Base-by-base conservation (phyloP, 176 grass and related monocot genomes). In the Eleusine indica region DNA sequence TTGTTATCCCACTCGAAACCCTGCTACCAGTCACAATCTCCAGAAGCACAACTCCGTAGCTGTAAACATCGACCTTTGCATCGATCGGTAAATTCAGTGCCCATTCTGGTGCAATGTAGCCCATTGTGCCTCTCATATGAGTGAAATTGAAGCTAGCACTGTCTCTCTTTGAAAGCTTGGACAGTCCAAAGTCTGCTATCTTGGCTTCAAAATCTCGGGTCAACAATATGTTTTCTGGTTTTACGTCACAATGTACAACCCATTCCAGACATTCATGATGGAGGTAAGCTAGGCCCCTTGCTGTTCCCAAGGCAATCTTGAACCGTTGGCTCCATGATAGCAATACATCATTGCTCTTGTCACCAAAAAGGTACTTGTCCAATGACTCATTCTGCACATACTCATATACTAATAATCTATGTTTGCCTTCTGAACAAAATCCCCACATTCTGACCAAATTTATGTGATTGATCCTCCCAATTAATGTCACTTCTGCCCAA, bases 21-120 rank as follows among this genome's bases (percentile, higher is more conserved):
- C 88, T 88, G 30, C 8, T 86, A 25, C 90, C 93, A 47, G 66
- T 91, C 7, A 92, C 49, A 38, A 91, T 88, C 80, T 95, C 90
- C 35, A 95, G 76, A 32, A 95, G 80, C 37, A 95, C 93, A 74
- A 90, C 71, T 9, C 93, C 90, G 1, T 85, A 91, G 68, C 94
- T 91, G 66, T 91, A 93, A 46, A 96, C 91, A 85, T 96, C 88
- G 3, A 96, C 88, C 76, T 93, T 96, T 64, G 86, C 91, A 63
- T 88, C 87, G 53, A 96, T 87, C 9, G 88, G 81, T 47, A 91
- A 75, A 87, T 79, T 91, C 48, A 89, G 43, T 76, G 82, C 91
- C 91, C 94, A 97, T 89, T 97, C 86, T 32, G 94, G 94, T 42
- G 94, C 94, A 91, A 97, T 97, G 54, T 97, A 97, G 72, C 94